Base-by-base conservation (phyloP, 192 early-diverging fungal species). In the Phycomyces blakesleeanus region DNA sequence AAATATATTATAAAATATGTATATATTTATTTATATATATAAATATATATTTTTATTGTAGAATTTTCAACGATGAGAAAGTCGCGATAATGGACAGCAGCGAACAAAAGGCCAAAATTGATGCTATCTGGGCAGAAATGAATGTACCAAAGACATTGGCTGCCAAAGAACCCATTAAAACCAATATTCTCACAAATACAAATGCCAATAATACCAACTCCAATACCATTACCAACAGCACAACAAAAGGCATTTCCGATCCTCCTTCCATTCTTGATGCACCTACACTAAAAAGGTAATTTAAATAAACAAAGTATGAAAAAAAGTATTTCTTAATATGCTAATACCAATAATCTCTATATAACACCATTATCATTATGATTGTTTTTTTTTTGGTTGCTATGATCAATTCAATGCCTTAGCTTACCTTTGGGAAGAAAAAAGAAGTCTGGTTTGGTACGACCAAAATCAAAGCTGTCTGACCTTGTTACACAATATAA, bases 71-170 rank as follows among this genome's bases (percentile, higher is more conserved):
- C n/a, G n/a, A n/a, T n/a, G n/a, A n/a, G n/a, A n/a, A n/a, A n/a
- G n/a, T n/a, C n/a, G n/a, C 29, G 29, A 50, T 50, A 53, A 57
- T 34, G 29, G 37, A 54, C 0, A 42, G 9, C 0, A 42, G 9
- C 18, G 57, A 68, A 12, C 29, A 49, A 59, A 81, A 78, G 66
- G 60, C 56, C 11, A 66, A 59, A 11, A 57, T 84, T 14, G 82
- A 84, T 56, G 76, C 80, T 22, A 59, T 86, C 9, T 86, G 84
- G 84, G 68, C 67, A 25, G 84, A 83, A 40, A 71, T 86, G 77
- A 83, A 84, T 26, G 18, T 61, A 2, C 60, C 77, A 15, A 25
- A 24, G 7, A 50, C 37, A 44, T 24, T 51, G 24, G 25, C 39
- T 29, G 20, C 27, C 25, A 57, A 54, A 52, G 64, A 73, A 27